phyloP scores from a whole-genome alignment of 2,329 filamentous ascomycete genomes.

The Fusarium sp. region DNA sequence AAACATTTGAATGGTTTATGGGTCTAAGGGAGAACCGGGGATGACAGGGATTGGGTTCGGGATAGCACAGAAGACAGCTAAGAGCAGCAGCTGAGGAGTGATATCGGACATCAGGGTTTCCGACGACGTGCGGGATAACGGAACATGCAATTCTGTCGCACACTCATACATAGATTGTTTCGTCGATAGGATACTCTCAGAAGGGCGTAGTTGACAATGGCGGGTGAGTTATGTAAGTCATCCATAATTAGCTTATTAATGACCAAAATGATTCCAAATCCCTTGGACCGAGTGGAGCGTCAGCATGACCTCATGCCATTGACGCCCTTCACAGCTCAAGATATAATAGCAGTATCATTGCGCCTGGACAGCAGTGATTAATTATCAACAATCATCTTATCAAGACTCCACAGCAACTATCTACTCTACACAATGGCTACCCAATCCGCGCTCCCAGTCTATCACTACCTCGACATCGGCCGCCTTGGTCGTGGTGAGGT shows the following conservation, averaged over 20 bases:
- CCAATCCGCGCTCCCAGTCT: constrained; percentile 17
- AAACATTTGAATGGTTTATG: not conserved
- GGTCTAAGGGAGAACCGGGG: not conserved
- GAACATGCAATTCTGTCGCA: not conserved
- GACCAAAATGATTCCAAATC: constrained; percentile 1
- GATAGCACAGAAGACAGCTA: not conserved
- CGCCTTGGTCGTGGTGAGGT: constrained; percentile 46
- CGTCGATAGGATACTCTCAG: not conserved
- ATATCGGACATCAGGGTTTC: not conserved
- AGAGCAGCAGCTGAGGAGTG: not conserved
- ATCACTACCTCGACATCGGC: constrained; percentile 44
- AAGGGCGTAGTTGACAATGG: not conserved
- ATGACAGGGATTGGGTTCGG: not conserved
- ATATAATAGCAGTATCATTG: constrained; percentile 1
- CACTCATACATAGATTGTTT: not conserved
- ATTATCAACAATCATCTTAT: not conserved
- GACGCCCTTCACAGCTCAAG: not conserved
- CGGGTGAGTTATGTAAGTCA: not conserved
- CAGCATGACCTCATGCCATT: constrained; percentile 3
- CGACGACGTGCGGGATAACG: not conserved
- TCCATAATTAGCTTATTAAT: not conserved
- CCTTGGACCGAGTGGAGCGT: not conserved
- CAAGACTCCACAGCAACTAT: not conserved
- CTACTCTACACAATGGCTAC: not conserved
- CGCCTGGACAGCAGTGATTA: not conserved